Evolutionary conservation across 768 basidiomycete genomes (phyloP).

Genomic region (Pleurotus eryngii): DNA sequence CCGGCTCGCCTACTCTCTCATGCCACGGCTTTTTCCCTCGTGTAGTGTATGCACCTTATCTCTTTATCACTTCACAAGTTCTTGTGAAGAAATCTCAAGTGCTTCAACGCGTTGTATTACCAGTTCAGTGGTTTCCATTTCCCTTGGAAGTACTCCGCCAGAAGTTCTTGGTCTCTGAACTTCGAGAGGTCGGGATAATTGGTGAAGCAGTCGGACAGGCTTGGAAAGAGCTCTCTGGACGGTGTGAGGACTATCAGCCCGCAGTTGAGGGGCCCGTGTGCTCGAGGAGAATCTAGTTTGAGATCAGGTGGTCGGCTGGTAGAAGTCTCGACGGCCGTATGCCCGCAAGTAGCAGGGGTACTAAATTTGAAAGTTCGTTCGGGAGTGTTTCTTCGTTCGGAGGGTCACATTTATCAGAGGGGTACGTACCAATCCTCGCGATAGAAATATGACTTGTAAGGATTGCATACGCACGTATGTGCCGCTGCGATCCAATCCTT

Average conservation of each 20-base stretch:
- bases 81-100: conserved; percentile 67
- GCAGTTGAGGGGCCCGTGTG: conserved; percentile 83
- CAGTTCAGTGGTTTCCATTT: conserved; percentile 79
- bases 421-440: conserved; percentile 76
- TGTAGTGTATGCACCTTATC: conserved; percentile 85
- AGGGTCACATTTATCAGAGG: no score
- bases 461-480: conserved; percentile 95
- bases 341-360: conserved; percentile 87
- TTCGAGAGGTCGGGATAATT: conserved; percentile 34
- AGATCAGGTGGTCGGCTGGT: conserved; percentile 34
- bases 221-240: conserved; percentile 49
- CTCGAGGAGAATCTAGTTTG: conserved; percentile 52
- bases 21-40: conserved; percentile 86
- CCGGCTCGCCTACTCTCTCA: conserved; percentile 32
- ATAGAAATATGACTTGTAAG: conserved; percentile 79
- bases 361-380: conserved; percentile 38
- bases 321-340: conserved; percentile 52
- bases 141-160: conserved; percentile 75
- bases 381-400: background rate
- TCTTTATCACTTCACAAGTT: conserved; percentile 83
- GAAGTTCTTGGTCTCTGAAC: conserved; percentile 93
- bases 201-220: conserved; percentile 54
- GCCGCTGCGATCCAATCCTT: conserved; percentile 79
- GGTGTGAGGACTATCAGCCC: conserved; percentile 87
- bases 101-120: conserved; percentile 92